Conservation (phyloP, 345 rosid species). For the Stellera chamaejasme region DNA sequence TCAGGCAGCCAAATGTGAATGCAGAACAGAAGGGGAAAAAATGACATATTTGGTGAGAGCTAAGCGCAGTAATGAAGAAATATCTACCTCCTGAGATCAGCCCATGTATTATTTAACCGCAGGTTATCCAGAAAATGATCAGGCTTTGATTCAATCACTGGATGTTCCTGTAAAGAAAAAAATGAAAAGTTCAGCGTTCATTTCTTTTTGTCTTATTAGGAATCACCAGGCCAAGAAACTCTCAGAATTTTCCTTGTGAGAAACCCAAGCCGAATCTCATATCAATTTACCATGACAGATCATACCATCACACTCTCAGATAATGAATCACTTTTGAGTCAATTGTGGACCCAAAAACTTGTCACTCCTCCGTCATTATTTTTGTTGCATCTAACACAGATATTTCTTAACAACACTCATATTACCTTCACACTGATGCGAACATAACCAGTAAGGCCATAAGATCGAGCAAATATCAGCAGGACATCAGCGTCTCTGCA, state of each 20-base stretch:
- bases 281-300: constrained; percentile 3
- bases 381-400: not conserved
- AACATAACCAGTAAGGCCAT: constrained; percentile 88
- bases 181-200: not conserved
- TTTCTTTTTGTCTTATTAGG: too few species aligned
- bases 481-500: constrained; percentile 79
- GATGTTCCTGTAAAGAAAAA: constrained; percentile 59
- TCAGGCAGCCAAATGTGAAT: not conserved
- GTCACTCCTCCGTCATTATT: too few species aligned
- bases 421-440: constrained; percentile 84
- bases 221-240: not conserved
- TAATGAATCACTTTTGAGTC: too few species aligned
- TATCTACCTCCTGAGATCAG: constrained; percentile 63
- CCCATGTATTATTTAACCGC: constrained; percentile 94
- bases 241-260: not conserved
- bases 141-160: constrained; percentile 89
- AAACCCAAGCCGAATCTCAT: constrained; percentile 1
- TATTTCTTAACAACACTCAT: constrained; percentile 8
- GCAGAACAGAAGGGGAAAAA: not conserved
- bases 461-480: constrained; percentile 91
- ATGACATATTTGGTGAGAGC: constrained; percentile 4
- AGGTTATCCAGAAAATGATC: constrained; percentile 96
- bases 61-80: not conserved
- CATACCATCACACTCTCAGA: not conserved
- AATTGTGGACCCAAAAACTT: too few species aligned